Percentiles rank a stretch among this genome's conserved stretches.
phyloP scores from a whole-genome alignment of 1,284 basidiomycete genomes.

The Coriolopsis trogii region DNA sequence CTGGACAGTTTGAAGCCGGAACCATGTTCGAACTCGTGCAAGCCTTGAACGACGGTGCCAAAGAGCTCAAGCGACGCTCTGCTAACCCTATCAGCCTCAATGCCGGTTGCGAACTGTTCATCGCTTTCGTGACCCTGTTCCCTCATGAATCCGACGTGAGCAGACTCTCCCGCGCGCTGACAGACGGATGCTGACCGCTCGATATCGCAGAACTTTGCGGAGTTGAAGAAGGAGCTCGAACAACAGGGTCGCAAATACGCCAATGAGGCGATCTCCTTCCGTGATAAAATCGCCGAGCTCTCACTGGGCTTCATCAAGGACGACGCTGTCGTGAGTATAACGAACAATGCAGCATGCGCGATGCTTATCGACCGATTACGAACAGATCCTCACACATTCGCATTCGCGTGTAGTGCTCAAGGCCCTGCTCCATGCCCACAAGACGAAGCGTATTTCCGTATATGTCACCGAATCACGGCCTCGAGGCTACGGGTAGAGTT shows the following conservation, averaged over 20 bases:
- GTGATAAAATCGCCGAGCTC: constrained; percentile 89
- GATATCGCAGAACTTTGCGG: constrained; percentile 68
- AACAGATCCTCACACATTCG: constrained; percentile 91
- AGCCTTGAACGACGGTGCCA: constrained; percentile 77
- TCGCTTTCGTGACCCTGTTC: constrained; percentile 84
- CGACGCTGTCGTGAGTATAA: constrained; percentile 73
- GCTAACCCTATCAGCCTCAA: constrained; percentile 85
- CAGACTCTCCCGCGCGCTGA: constrained; percentile 17
- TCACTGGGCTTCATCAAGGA: constrained; percentile 93
- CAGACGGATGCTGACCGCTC: constrained; percentile 15
- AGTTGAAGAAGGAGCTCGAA: constrained; percentile 82
- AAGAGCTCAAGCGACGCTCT: constrained; percentile 62
- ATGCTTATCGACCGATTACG: constrained; percentile 22
- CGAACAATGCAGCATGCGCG: constrained; percentile 5
- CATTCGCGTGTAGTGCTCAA: constrained; percentile 97
- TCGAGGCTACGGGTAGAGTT: constrained; percentile 73
- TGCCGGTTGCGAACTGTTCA: constrained; percentile 91
- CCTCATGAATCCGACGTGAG: constrained; percentile 82
- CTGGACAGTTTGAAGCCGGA: constrained; percentile 50
- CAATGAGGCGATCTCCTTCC: constrained; percentile 80
- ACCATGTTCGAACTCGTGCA: constrained; percentile 92
- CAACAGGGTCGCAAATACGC: constrained; percentile 80
- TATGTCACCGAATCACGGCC: constrained; percentile 97
- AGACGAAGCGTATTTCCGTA: constrained; percentile 92
- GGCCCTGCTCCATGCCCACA: constrained; percentile 86